A percentile compares a stretch with the other conserved stretches of the same genome.
Conservation (phyloP, 2,329 filamentous ascomycete genomes). For the Plectosphaerella sp. region DNA sequence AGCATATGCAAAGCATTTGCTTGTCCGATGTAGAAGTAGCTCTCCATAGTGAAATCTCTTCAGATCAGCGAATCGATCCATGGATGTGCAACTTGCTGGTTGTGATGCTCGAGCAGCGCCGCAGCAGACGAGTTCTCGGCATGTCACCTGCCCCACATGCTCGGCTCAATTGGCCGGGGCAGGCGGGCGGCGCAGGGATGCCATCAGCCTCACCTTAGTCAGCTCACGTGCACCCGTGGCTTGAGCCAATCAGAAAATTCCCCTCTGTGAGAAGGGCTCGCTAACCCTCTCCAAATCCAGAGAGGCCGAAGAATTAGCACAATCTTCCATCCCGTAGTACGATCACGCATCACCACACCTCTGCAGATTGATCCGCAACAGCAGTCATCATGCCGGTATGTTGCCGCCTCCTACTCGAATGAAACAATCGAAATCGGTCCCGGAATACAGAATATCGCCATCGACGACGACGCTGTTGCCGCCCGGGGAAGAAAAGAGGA, state of each 20-base stretch:
- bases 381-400: constrained; percentile 38
- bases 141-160: too few relatives aligned
- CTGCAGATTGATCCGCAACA: constrained; percentile 30
- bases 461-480: not conserved
- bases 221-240: not conserved
- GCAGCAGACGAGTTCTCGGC: too few relatives aligned
- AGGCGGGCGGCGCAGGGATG: not conserved
- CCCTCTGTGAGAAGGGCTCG: not conserved
- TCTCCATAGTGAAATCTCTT: too few relatives aligned
- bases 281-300: constrained; percentile 1
- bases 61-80: too few relatives aligned
- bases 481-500: not conserved
- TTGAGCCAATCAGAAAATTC: constrained; percentile 1
- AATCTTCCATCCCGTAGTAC: constrained; percentile 18
- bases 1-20: too few relatives aligned
- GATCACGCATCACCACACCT: constrained; percentile 22
- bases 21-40: too few relatives aligned
- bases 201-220: not conserved
- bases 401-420: constrained; percentile 7
- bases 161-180: not conserved
- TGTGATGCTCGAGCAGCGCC: too few relatives aligned
- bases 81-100: too few relatives aligned
- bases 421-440: constrained; percentile 1
- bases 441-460: not conserved
- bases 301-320: constrained; percentile 4